Evolutionary conservation across 1,139 yeast genomes (phyloP).

Genomic region (Yamadazyma taylorii): DNA sequence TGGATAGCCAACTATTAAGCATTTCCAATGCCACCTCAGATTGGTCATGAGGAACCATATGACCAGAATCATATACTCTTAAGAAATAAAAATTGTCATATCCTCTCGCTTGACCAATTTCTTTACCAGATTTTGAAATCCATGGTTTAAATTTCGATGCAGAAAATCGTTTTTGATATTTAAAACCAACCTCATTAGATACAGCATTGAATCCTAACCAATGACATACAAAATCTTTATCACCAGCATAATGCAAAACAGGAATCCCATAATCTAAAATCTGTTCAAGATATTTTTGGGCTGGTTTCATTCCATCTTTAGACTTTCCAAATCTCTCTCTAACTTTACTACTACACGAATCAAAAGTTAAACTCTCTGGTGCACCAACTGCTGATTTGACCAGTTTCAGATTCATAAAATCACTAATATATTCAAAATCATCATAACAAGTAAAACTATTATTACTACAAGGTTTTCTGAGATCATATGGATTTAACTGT

Average conservation of each 20-base stretch:
- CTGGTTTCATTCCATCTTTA: slow-evolving; percentile 68
- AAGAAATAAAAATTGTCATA: slow-evolving; percentile 57
- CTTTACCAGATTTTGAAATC: slow-evolving; percentile 36
- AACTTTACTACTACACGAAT: slow-evolving; percentile 59
- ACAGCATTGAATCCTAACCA: slow-evolving; percentile 43
- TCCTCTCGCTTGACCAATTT: slow-evolving; percentile 61
- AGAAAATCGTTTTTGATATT: slow-evolving; percentile 26
- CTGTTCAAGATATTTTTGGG: slow-evolving; percentile 59
- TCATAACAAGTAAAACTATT: slow-evolving; percentile 58
- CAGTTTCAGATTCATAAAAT: slow-evolving; percentile 56
- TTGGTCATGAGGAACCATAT: slow-evolving; percentile 81
- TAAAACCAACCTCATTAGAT: slow-evolving; percentile 20
- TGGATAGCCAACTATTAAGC: slow-evolving; percentile 73
- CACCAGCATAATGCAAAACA: slow-evolving; percentile 41
- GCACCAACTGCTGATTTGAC: slow-evolving; percentile 66
- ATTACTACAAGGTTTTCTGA: slow-evolving; percentile 56
- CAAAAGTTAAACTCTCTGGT: slow-evolving; percentile 51
- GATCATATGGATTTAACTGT: slow-evolving; percentile 69
- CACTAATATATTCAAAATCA: slow-evolving; percentile 53
- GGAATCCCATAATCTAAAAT: slow-evolving; percentile 51
- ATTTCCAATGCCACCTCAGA: slow-evolving; percentile 72
- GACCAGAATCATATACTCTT: slow-evolving; percentile 67
- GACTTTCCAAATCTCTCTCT: slow-evolving; percentile 52
- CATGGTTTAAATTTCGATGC: slow-evolving; percentile 39
- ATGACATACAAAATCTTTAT: slow-evolving; percentile 41